A percentile compares a stretch with the other conserved stretches of the same genome.
Conservation (phyloP, 1,139 yeast genomes). For the Blastobotrys elegans region DNA sequence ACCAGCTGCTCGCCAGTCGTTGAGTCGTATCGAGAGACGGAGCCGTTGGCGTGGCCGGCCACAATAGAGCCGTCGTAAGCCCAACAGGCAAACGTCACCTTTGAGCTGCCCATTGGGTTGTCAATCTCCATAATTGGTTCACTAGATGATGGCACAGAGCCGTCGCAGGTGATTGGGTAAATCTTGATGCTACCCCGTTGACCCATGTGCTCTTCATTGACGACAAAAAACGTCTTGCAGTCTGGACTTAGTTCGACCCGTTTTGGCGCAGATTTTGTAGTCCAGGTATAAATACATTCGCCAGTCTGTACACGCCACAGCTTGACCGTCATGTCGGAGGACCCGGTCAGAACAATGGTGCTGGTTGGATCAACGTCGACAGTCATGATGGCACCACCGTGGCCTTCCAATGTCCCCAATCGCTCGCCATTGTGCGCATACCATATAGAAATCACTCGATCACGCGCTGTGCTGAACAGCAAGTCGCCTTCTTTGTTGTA, state of each 20-base stretch:
- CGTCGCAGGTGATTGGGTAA: slow-evolving; percentile 52
- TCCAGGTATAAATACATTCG: slow-evolving; percentile 68
- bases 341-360: slow-evolving; percentile 73
- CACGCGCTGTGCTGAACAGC: slow-evolving; percentile 89
- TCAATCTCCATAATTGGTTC: slow-evolving; percentile 57
- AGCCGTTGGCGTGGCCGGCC: slow-evolving; percentile 87
- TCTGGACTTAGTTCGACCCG: slow-evolving; percentile 83
- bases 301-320: slow-evolving; percentile 86
- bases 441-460: slow-evolving; percentile 69
- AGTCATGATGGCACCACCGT: slow-evolving; percentile 93
- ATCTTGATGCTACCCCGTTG: slow-evolving; percentile 72
- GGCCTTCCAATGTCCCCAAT: slow-evolving; percentile 86
- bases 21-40: slow-evolving; percentile 74
- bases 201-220: slow-evolving; percentile 94
- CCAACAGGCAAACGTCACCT: slow-evolving; percentile 88
- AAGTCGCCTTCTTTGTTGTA: slow-evolving; percentile 95
- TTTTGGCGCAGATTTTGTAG: slow-evolving; percentile 78
- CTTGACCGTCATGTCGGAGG: slow-evolving; percentile 83
- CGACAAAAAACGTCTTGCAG: slow-evolving; percentile 62
- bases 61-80: slow-evolving; percentile 69
- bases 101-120: slow-evolving; percentile 51
- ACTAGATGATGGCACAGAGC: slow-evolving; percentile 33
- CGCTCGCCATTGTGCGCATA: slow-evolving; percentile 94
- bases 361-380: slow-evolving; percentile 75
- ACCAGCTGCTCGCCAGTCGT: slow-evolving; percentile 64